Percentiles rank a stretch among this genome's conserved stretches.
phyloP scores from a whole-genome alignment of 257 asterid genomes.

The Apocynum venetum region DNA sequence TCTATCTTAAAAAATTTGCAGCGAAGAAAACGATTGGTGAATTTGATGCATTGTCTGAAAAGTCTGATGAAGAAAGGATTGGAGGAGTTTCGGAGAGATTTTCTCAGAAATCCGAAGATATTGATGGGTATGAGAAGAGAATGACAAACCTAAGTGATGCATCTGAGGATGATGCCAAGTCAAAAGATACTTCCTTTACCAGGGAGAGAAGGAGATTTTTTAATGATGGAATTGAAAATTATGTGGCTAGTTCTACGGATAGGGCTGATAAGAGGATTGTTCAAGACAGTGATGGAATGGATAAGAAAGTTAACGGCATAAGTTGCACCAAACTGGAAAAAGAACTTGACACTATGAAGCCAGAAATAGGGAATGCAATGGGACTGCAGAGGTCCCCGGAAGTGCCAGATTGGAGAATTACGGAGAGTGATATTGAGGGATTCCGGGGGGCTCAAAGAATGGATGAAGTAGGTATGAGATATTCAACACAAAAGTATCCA shows the following conservation, averaged over 20 bases:
- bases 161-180: conserved; percentile 52
- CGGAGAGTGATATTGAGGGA: conserved; percentile 24
- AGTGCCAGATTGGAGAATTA: conserved; percentile 22
- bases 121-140: conserved; percentile 33
- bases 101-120: conserved; percentile 42
- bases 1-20: conserved; percentile 35
- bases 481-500: conserved; percentile 19
- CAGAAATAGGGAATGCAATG: conserved; percentile 10
- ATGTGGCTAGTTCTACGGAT: conserved; percentile 20
- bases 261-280: conserved; percentile 27
- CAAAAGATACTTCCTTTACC: conserved; percentile 47
- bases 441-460: conserved; percentile 25
- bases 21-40: conserved; percentile 59
- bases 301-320: conserved; percentile 22
- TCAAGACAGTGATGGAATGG: conserved; percentile 25
- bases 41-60: conserved; percentile 50
- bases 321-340: conserved; percentile 20
- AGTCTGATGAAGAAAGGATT: conserved; percentile 46
- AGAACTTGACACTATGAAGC: conserved; percentile 19
- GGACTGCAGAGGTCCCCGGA: conserved; percentile 21
- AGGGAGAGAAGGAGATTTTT: conserved; percentile 43
- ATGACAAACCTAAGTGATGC: conserved; percentile 40
- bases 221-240: conserved; percentile 33
- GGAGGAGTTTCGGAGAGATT: conserved; percentile 41
- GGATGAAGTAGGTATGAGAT: conserved; percentile 24